Evolutionary conservation across 2,329 filamentous ascomycete genomes (phyloP).

Genomic region (Talaromyces sp.): DNA sequence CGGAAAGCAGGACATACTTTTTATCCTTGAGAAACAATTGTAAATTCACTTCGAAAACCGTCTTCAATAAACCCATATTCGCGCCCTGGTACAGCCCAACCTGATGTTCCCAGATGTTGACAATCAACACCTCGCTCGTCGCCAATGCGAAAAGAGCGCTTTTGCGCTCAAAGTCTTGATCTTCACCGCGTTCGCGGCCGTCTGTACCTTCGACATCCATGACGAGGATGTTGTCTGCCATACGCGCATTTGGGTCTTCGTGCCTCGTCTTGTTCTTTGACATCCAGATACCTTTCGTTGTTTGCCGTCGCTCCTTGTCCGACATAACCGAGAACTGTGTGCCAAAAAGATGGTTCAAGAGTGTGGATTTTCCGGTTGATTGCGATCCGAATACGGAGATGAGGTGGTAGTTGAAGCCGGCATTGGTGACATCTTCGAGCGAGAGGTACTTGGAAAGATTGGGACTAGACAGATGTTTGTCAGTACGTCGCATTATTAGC

Average conservation of each 20-base stretch:
- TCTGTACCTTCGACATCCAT: slow-evolving; percentile 99
- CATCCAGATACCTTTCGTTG: slow-evolving; percentile 99
- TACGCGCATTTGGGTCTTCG: slow-evolving; percentile 50
- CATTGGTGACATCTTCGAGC: slow-evolving; percentile 72
- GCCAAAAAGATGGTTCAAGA: slow-evolving; percentile 92
- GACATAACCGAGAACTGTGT: slow-evolving; percentile 98
- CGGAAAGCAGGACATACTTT: slow-evolving; percentile 59
- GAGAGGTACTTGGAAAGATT: slow-evolving; percentile 79
- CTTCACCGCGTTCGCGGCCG: slow-evolving; percentile 90
- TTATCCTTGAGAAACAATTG: slow-evolving; percentile 95
- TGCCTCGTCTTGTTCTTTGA: slow-evolving; percentile 79
- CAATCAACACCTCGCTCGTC: slow-evolving; percentile 94
- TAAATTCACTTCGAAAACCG: slow-evolving; percentile 97
- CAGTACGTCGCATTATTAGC: neutral
- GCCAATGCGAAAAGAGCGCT: slow-evolving; percentile 95
- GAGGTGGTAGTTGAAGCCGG: slow-evolving; percentile 98
- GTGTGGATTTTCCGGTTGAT: slow-evolving; percentile 95
- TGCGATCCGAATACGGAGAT: slow-evolving; percentile 99
- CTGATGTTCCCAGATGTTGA: slow-evolving; percentile 99
- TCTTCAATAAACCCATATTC: slow-evolving; percentile 98
- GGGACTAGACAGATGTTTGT: slow-evolving; percentile 50
- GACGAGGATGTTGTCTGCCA: slow-evolving; percentile 97
- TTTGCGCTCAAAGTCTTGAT: slow-evolving; percentile 98
- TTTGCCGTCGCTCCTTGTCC: slow-evolving; percentile 88
- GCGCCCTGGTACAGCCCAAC: slow-evolving; percentile 96